Percentiles rank a stretch among this genome's conserved stretches.
phyloP scores from a whole-genome alignment of 192 early-diverging fungal genomes.

The Dimargaris xerosporica region DNA sequence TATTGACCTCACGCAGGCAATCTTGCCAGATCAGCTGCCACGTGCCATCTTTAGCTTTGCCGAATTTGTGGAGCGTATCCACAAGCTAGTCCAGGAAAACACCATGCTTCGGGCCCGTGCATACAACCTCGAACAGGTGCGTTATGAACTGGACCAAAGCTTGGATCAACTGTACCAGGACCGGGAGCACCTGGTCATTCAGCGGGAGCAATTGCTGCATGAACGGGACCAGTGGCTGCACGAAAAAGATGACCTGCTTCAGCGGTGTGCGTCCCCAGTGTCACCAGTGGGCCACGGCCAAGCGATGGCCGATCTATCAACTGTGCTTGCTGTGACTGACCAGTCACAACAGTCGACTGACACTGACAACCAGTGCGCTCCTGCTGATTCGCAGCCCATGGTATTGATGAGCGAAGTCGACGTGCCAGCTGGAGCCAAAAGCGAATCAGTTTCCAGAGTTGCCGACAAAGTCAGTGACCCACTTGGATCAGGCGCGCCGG shows the following conservation, averaged over 20 bases:
- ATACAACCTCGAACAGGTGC: constrained; percentile 6
- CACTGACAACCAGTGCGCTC: no score
- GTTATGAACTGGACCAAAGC: constrained; percentile 2
- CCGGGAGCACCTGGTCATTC: constrained; percentile 7
- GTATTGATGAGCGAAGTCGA: no score
- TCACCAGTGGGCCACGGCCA: no score
- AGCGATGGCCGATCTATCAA: not conserved
- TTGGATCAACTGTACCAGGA: constrained; percentile 7
- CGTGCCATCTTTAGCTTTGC: constrained; percentile 10
- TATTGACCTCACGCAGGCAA: not conserved
- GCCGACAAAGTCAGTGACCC: no score
- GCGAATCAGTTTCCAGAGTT: no score
- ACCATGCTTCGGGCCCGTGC: not conserved
- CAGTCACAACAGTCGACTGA: not conserved
- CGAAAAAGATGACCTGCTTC: not conserved
- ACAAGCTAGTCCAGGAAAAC: constrained; percentile 6
- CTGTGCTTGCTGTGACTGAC: not conserved
- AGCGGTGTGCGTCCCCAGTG: not conserved
- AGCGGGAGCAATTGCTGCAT: constrained; percentile 7
- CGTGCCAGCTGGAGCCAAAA: no score
- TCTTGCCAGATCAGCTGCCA: constrained; percentile 10
- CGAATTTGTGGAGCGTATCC: constrained; percentile 11
- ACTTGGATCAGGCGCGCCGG: no score
- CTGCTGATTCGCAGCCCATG: no score
- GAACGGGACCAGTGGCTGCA: constrained; percentile 1